phyloP scores from a whole-genome alignment of 768 basidiomycete species.

The Pleurotus citrinopileatus region DNA sequence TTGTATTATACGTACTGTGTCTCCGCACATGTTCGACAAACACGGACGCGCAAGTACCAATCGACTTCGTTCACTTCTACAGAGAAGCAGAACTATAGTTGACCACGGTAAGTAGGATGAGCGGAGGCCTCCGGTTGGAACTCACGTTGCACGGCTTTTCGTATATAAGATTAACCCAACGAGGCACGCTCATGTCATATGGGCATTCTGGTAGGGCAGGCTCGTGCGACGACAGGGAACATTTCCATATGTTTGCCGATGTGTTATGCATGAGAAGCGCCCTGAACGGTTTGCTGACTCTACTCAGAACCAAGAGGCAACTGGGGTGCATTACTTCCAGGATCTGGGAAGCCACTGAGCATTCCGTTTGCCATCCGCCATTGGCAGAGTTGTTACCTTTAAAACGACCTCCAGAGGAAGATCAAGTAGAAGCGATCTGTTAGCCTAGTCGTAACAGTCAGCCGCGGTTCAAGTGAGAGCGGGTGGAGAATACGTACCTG shows the following conservation, averaged over 20 bases:
- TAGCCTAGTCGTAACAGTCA: too few relatives aligned
- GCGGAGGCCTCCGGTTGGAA: not conserved
- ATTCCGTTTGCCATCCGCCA: not conserved
- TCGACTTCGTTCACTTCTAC: not conserved
- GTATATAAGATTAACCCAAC: slow-evolving; percentile 4
- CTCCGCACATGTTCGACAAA: not conserved
- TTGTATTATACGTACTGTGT: not conserved
- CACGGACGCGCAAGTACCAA: slow-evolving; percentile 5
- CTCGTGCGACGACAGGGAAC: slow-evolving; percentile 1
- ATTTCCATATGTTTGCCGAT: not conserved
- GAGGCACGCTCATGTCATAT: not conserved
- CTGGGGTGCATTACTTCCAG: slow-evolving; percentile 1
- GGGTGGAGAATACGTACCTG: not conserved
- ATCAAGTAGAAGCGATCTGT: not conserved
- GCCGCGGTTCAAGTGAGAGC: too few relatives aligned
- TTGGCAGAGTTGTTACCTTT: not conserved
- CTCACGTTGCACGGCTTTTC: not conserved
- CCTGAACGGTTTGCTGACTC: slow-evolving; percentile 1
- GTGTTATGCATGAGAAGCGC: not conserved
- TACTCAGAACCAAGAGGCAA: not conserved
- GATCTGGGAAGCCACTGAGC: not conserved
- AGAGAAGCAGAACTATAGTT: not conserved
- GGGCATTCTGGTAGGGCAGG: slow-evolving; percentile 4
- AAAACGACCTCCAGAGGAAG: not conserved
- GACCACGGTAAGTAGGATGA: too few relatives aligned